Evolutionary conservation across 768 basidiomycete species (phyloP).

Genomic region (Amanita molliuscula): DNA sequence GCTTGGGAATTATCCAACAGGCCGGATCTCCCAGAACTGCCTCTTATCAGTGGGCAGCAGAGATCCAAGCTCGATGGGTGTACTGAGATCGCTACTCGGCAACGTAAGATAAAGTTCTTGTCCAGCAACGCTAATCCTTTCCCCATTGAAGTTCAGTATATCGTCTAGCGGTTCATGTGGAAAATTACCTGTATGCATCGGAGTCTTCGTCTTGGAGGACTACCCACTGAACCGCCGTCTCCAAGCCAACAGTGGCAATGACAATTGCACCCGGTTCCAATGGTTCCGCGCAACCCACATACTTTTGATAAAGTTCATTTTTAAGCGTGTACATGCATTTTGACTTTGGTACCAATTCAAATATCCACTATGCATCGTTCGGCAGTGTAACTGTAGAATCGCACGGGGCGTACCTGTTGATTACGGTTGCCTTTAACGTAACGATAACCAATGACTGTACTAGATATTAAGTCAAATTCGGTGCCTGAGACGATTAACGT

Average conservation of each 20-base stretch:
- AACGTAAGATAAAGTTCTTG: no score
- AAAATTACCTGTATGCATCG: no score
- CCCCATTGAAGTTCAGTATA: no score
- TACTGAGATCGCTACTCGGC: no score
- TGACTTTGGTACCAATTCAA: neutral
- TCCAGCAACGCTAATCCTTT: no score
- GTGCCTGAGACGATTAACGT: neutral
- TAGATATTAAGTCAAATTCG: neutral
- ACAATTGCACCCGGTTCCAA: neutral
- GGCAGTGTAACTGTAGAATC: neutral
- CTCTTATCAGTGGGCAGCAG: no score
- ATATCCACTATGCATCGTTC: neutral
- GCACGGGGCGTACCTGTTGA: neutral
- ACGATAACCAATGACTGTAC: neutral
- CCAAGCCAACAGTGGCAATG: neutral
- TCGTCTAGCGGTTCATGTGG: no score
- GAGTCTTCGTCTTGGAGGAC: neutral
- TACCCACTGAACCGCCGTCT: neutral
- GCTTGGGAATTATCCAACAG: no score
- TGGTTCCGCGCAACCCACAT: neutral
- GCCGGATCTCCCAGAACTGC: no score
- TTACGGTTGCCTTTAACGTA: neutral
- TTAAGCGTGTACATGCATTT: neutral
- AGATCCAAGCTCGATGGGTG: no score
- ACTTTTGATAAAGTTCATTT: neutral